Evolutionary conservation across 73 alveolate species (phyloP), one percentile per base, ranked within the genome.

Genomic region (Paramecium biaurelia): DNA sequence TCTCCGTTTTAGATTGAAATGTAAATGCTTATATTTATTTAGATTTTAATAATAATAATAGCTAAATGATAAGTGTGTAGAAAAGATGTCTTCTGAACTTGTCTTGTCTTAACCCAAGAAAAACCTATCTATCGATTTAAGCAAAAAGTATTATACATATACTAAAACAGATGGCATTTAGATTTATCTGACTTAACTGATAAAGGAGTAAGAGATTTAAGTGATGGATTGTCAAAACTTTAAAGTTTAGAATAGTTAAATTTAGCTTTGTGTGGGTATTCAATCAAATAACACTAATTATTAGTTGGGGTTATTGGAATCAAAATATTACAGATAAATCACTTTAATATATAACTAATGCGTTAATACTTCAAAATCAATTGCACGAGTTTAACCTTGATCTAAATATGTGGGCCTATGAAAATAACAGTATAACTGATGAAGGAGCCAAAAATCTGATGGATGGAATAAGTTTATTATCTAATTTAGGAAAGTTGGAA

Each of bases 281-380:
- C 4, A 42, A 42, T 24, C 1, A 24, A 5, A 26, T 30, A 43
- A 79, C 20, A 79, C 20, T 37, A 20, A 42, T 20, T 35, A 30
- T 43, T 43, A 79, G 90, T 18, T 79, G 90, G 90, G 90, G 90
- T 26, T 79, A 79, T 34, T 79, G 90, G 90, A 79, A 79, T 45
- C 24, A 79, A 79, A 43, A 23, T 41, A 79, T 79, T 47, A 79
- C 90, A 21, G 56, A 79, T 45, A 38, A 42, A 43, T 79, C 90
- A 28, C 30, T 79, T 20, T 5, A 41, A 20, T 79, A 79, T 20
- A 38, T 79, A 20, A 45, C 76, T 14, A 42, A 43, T 21, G 90
- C 90, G 20, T 41, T 79, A 24, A 18, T 43, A 14, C 23, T 43
- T 10, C n/a, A 79, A 63, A 26, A 79, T 47, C 20, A 79, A 42